Conservation (phyloP, 2,329 filamentous ascomycete genomes). For the Pseudovirgaria hyperparasitica region DNA sequence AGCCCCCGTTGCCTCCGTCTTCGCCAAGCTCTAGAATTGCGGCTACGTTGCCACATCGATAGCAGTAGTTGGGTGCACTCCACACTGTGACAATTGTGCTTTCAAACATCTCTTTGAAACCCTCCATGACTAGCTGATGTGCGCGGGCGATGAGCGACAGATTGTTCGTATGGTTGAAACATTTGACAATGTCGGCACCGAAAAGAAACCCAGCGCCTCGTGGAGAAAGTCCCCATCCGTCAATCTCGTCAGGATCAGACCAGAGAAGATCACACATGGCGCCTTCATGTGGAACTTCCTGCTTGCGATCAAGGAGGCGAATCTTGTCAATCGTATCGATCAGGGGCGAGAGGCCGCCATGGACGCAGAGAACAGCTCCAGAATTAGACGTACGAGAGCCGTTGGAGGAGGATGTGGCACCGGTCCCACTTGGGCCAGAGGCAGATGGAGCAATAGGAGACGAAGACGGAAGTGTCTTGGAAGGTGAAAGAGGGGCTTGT, state of each 20-base stretch:
- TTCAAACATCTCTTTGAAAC: slow-evolving; percentile 99
- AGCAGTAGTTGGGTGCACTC: slow-evolving; percentile 61
- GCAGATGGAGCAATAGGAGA: slow-evolving; percentile 32
- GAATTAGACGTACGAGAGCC: slow-evolving; percentile 48
- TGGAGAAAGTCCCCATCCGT: slow-evolving; percentile 90
- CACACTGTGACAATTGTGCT: slow-evolving; percentile 95
- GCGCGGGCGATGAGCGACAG: slow-evolving; percentile 84
- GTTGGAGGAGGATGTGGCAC: slow-evolving; percentile 57
- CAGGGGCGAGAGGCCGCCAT: slow-evolving; percentile 81
- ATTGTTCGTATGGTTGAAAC: slow-evolving; percentile 91
- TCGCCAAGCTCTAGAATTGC: slow-evolving; percentile 88
- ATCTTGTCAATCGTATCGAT: slow-evolving; percentile 96
- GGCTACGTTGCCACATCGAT: slow-evolving; percentile 50
- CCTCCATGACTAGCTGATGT: slow-evolving; percentile 98
- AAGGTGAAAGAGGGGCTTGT: slow-evolving; percentile 1
- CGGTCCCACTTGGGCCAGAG: slow-evolving; percentile 66
- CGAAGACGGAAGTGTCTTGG: slow-evolving; percentile 15
- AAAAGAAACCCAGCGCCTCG: slow-evolving; percentile 94
- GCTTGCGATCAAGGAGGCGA: slow-evolving; percentile 83
- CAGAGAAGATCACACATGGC: slow-evolving; percentile 98
- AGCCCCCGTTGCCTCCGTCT: slow-evolving; percentile 48
- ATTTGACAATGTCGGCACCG: slow-evolving; percentile 86
- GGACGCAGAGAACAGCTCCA: slow-evolving; percentile 86
- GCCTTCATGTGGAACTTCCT: slow-evolving; percentile 96
- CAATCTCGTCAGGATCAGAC: slow-evolving; percentile 96